Evolutionary conservation across 805 yeast species (phyloP).

Genomic region (Barnettozyma populi): DNA sequence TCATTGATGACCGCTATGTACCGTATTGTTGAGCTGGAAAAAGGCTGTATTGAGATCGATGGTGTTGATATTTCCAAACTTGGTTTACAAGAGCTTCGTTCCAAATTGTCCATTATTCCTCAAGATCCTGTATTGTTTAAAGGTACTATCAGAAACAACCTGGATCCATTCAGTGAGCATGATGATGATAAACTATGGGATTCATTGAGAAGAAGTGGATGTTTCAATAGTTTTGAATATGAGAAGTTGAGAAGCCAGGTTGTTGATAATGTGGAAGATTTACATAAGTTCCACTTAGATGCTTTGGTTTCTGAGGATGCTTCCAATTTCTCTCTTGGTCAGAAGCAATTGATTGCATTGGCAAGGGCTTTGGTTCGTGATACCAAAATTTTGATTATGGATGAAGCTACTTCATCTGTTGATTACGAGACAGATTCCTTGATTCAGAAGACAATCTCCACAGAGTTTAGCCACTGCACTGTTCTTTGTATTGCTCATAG

Average conservation of each 20-base stretch:
- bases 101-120: constrained; percentile 66
- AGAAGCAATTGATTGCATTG: constrained; percentile 62
- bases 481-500: constrained; percentile 72
- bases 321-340: constrained; percentile 64
- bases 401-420: constrained; percentile 75
- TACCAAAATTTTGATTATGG: constrained; percentile 56
- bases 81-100: constrained; percentile 60
- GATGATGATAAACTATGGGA: constrained; percentile 56
- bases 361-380: constrained; percentile 67
- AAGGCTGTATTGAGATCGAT: constrained; percentile 58
- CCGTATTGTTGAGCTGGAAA: constrained; percentile 52
- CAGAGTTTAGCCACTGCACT: constrained; percentile 58
- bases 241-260: constrained; percentile 3
- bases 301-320: constrained; percentile 64
- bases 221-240: constrained; percentile 31
- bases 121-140: constrained; percentile 78
- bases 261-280: not conserved
- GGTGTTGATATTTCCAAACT: constrained; percentile 56
- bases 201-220: constrained; percentile 57
- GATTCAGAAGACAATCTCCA: constrained; percentile 53
- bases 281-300: constrained; percentile 57
- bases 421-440: constrained; percentile 67
- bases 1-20: constrained; percentile 57
- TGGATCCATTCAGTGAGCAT: constrained; percentile 64
- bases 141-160: constrained; percentile 63